Conservation (phyloP, 2,329 filamentous ascomycete genomes). For the Rhynchosporium agropyri region DNA sequence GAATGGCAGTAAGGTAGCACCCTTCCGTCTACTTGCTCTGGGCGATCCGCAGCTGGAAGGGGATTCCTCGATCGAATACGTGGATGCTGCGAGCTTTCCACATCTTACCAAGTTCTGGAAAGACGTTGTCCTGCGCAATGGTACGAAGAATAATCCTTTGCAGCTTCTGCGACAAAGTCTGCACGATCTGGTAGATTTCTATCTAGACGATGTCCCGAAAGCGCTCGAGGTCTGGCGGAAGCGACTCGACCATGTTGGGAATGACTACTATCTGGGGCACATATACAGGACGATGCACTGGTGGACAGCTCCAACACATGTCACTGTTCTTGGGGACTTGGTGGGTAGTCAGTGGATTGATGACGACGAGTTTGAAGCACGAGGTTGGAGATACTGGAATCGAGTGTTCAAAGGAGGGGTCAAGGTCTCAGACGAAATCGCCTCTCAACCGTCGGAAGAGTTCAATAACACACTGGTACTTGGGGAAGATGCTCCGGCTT, state of each 20-base stretch:
- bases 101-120: constrained; percentile 49
- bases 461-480: constrained; percentile 40
- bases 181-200: constrained; percentile 63
- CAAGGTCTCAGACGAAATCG: constrained; percentile 61
- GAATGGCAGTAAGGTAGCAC: constrained; percentile 52
- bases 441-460: constrained; percentile 50
- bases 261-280: constrained; percentile 93
- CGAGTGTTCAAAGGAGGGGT: constrained; percentile 72
- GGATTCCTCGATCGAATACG: constrained; percentile 76
- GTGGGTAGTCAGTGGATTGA: constrained; percentile 94
- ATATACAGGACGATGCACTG: constrained; percentile 83
- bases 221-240: constrained; percentile 72
- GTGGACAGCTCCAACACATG: constrained; percentile 85
- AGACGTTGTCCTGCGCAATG: constrained; percentile 37
- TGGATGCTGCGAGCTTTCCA: constrained; percentile 55
- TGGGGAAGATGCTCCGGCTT: constrained; percentile 54
- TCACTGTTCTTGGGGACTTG: constrained; percentile 86
- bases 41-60: constrained; percentile 95
- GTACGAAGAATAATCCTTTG: constrained; percentile 53
- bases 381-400: constrained; percentile 78
- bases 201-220: constrained; percentile 68
- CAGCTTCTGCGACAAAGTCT: constrained; percentile 54
- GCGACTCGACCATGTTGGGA: constrained; percentile 83
- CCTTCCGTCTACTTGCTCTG: constrained; percentile 84
- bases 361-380: constrained; percentile 77